phyloP scores from a whole-genome alignment of 1,284 basidiomycete genomes.

The Ceratobasidium sp. region DNA sequence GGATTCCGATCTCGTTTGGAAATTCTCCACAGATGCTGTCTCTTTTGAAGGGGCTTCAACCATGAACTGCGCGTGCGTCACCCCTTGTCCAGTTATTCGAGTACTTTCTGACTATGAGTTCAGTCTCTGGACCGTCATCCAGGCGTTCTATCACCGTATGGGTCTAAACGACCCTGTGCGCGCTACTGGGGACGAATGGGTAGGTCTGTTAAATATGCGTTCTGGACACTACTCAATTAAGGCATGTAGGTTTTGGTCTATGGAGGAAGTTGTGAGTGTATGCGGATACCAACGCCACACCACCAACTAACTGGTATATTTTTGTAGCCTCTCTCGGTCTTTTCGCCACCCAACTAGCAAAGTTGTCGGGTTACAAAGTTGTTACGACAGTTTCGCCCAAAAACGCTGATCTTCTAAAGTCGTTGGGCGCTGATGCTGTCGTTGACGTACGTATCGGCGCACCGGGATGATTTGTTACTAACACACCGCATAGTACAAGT shows the following conservation, averaged over 20 bases:
- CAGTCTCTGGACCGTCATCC: constrained; percentile 43
- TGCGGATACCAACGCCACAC: no score
- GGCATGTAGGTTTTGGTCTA: background rate
- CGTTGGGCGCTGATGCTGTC: constrained; percentile 49
- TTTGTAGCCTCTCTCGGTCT: constrained; percentile 44
- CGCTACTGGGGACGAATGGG: background rate
- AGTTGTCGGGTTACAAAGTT: constrained; percentile 47
- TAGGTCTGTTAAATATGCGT: background rate
- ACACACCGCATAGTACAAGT: constrained; percentile 14
- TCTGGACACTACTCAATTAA: background rate
- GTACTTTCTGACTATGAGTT: background rate
- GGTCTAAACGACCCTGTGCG: constrained; percentile 39
- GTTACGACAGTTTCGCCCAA: constrained; percentile 48
- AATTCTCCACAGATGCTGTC: constrained; percentile 39
- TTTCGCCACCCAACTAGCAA: constrained; percentile 50
- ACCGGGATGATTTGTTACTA: no score
- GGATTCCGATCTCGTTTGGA: constrained; percentile 2
- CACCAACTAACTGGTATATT: background rate
- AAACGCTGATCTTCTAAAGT: constrained; percentile 47
- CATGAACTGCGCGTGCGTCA: constrained; percentile 32
- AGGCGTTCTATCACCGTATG: constrained; percentile 44
- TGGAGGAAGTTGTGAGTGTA: background rate
- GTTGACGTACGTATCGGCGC: constrained; percentile 43
- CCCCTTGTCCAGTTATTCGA: background rate
- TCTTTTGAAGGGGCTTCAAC: constrained; percentile 45